phyloP scores from a whole-genome alignment of 495 filamentous ascomycete genomes.

The Tuber indicum region DNA sequence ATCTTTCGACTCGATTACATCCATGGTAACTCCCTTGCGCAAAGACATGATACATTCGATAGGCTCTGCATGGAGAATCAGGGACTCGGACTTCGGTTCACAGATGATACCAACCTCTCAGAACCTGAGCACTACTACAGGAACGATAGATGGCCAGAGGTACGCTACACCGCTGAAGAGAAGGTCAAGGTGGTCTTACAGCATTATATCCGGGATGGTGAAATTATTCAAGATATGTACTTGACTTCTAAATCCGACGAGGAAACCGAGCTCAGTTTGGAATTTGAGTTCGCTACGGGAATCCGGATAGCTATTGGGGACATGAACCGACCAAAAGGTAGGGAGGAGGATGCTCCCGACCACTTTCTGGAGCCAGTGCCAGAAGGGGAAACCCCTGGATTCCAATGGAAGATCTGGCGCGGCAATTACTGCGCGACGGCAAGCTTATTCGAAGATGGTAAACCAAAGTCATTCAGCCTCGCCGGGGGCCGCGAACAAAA shows the following conservation, averaged over 20 bases:
- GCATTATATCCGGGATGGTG: not conserved
- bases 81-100: not conserved
- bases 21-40: not conserved
- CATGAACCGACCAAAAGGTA: not conserved
- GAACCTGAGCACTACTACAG: not conserved
- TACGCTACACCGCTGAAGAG: not conserved
- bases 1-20: not conserved
- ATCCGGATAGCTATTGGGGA: not conserved
- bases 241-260: not conserved
- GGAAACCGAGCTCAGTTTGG: not conserved
- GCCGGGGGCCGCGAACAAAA: not conserved
- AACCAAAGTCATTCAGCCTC: not conserved
- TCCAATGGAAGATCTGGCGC: not conserved
- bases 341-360: not conserved
- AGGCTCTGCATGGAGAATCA: not conserved
- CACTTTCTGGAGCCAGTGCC: not conserved
- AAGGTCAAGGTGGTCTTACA: not conserved
- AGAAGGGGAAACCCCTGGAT: not conserved
- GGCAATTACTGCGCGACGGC: not conserved
- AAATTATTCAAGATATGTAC: not conserved
- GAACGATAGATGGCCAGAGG: not conserved
- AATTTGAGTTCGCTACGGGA: not conserved
- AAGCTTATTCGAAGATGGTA: not conserved
- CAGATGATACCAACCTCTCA: not conserved
- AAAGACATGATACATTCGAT: slow-evolving; percentile 1